A percentile compares a stretch with the other conserved stretches of the same genome.
Conservation (phyloP, 257 asterid species). For the Datura wrightii region DNA sequence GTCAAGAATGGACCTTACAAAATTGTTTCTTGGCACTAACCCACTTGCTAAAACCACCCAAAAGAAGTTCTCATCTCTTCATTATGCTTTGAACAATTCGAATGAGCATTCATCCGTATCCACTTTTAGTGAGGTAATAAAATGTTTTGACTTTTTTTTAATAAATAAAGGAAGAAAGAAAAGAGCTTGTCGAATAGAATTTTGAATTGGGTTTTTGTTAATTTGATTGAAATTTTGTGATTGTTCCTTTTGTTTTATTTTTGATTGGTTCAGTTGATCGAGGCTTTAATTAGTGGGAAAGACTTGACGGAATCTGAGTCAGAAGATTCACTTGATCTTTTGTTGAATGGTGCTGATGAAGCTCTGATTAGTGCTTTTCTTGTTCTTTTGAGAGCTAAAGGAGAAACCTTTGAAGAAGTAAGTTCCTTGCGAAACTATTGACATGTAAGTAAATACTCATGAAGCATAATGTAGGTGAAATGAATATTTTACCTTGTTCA, state of each 20-base stretch:
- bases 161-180: not conserved
- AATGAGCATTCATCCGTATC: not conserved
- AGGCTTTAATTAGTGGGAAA: conserved; percentile 70
- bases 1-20: not conserved
- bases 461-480: too few relatives aligned
- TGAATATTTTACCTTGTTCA: too few relatives aligned
- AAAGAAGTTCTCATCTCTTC: conserved; percentile 15
- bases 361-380: conserved; percentile 91
- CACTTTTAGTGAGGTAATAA: conserved; percentile 39
- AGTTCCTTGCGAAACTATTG: conserved; percentile 29
- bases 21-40: conserved; percentile 31
- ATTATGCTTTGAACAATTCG: conserved; percentile 30
- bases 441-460: not conserved
- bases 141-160: not conserved
- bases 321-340: conserved; percentile 80
- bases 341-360: conserved; percentile 89
- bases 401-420: conserved; percentile 93
- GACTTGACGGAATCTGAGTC: conserved; percentile 88
- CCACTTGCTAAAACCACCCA: conserved; percentile 30
- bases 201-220: conserved; percentile 21
- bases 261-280: conserved; percentile 63
- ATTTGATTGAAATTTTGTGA: not conserved
- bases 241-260: not conserved
- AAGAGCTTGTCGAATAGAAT: not conserved
- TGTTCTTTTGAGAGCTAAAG: conserved; percentile 95